These are phyloP conservation scores for Apiotrichum akiyoshidainum DNA, from an alignment of 1,284 basidiomycete species.

Conservation along the genomic window DNA sequence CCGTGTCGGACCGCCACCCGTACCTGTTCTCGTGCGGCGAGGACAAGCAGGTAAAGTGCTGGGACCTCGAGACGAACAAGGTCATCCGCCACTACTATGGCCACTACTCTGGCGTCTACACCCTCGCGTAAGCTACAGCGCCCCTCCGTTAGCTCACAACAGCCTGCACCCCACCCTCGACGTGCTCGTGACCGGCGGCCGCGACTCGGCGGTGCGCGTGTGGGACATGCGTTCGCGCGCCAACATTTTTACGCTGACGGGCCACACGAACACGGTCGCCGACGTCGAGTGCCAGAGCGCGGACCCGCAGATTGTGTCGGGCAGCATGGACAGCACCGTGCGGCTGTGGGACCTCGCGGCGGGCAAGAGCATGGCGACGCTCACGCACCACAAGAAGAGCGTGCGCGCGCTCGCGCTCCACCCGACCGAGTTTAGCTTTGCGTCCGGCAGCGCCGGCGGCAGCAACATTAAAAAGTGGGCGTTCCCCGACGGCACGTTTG, in stretches of 20 bases:
- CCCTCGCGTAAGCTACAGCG: conserved; percentile 60
- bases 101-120: conserved; percentile 93
- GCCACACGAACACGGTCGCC: conserved; percentile 91
- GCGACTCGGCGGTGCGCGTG: conserved; percentile 87
- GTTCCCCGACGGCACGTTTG: conserved; percentile 90
- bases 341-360: conserved; percentile 97
- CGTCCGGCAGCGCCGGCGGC: conserved; percentile 87
- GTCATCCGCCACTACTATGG: conserved; percentile 98
- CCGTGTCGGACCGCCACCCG: conserved; percentile 86
- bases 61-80: conserved; percentile 98
- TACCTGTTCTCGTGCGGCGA: conserved; percentile 97
- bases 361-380: conserved; percentile 88
- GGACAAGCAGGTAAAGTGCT: conserved; percentile 99
- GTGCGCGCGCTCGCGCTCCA: conserved; percentile 90
- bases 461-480: conserved; percentile 99
- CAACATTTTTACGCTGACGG: conserved; percentile 86
- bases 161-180: conserved; percentile 92
- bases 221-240: conserved; percentile 99
- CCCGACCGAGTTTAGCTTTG: conserved; percentile 94
- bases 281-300: conserved; percentile 92
- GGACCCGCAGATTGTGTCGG: conserved; percentile 96
- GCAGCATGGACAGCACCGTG: conserved; percentile 96
- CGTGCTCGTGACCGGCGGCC: conserved; percentile 87
- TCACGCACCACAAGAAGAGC: conserved; percentile 98
- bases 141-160: not conserved